Base-by-base conservation (phyloP, 352 stramenopile genomes). In the Phytophthora idaei region DNA sequence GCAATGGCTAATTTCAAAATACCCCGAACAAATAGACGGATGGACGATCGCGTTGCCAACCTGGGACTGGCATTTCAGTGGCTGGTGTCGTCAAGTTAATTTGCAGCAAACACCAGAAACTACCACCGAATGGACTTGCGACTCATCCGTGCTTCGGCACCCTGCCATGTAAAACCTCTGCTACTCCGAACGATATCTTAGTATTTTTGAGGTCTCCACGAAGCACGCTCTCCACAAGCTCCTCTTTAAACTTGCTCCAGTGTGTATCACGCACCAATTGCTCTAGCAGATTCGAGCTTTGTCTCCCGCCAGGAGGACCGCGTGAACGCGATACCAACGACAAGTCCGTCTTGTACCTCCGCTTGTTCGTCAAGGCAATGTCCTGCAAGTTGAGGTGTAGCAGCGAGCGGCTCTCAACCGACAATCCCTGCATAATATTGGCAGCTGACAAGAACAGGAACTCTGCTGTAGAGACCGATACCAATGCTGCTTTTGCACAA, bases 401-500 rank as follows among this genome's bases (percentile, higher is more conserved):
- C 11, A 64, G 56, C 4, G 55, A 45, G n/a, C 77, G 73, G 41
- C 73, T 90, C 17, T 66, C 45, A 1, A 58, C 14, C 2, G 75
- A 86, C 14, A 90, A 37, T 3, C 69, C 59, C 10, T 71, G 45
- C 3, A 57, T 64, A 8, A 90, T 42, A 55, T 89, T 79, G 0
- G 51, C 29, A 1, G 76, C 68, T 8, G 77, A 78, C 17, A 90
- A 73, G 58, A 89, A 90, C 2, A 89, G n/a, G 0, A 90, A 17
- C 10, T 89, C 80, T 5, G 67, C 61, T 3, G 81, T 81, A 28
- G 69, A 51, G 4, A 63, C 66, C 2, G 81, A 76, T 2, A 89
- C 51, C 28, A 90, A 56, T 0, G 71, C 69, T 32, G 62, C 71
- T 51, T 90, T 90, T 7, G 81, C 78, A 29, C 76, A 86, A 17